These are phyloP conservation scores for Raffaelea ambrosiae DNA, from an alignment of 2,329 filamentous ascomycete genomes.

Conservation along the genomic window DNA sequence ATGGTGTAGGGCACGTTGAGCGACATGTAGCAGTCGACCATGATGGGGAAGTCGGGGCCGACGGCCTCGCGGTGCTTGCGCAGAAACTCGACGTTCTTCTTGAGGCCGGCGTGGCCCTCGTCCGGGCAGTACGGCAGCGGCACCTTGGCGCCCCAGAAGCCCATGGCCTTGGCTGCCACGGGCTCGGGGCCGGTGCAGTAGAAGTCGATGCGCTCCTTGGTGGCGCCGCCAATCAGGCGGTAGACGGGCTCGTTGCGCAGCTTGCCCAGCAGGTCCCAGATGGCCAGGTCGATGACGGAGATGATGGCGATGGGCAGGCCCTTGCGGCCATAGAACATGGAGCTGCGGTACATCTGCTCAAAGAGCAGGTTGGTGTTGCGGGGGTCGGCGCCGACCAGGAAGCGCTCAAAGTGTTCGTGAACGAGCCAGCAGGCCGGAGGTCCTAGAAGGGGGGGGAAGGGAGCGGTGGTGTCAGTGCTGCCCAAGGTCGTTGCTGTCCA, in stretches of 20 bases:
- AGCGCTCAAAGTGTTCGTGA: constrained; percentile 87
- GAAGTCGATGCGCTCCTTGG: constrained; percentile 73
- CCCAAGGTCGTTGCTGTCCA: too few relatives aligned
- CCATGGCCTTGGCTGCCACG: constrained; percentile 69
- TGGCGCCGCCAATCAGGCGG: constrained; percentile 87
- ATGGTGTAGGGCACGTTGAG: constrained; percentile 90
- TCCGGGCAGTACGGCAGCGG: constrained; percentile 84
- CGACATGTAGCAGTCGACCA: constrained; percentile 97
- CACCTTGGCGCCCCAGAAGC: constrained; percentile 87
- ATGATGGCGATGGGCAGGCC: constrained; percentile 85
- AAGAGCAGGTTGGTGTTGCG: constrained; percentile 87
- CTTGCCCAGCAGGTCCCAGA: constrained; percentile 91
- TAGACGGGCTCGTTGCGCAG: constrained; percentile 89
- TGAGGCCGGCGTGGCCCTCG: constrained; percentile 71
- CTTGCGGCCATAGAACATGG: constrained; percentile 95
- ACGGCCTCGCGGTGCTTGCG: constrained; percentile 76
- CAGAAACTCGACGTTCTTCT: constrained; percentile 86
- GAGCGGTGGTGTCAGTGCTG: too few relatives aligned
- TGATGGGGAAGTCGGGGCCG: constrained; percentile 83
- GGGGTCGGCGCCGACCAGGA: constrained; percentile 81
- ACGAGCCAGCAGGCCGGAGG: constrained; percentile 92
- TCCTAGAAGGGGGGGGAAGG: constrained; percentile 39
- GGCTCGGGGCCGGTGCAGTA: constrained; percentile 93
- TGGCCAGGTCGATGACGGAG: constrained; percentile 83
- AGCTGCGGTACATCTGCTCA: constrained; percentile 92